Base-by-base conservation (phyloP, 108 stramenopile species). In the Skeletonema costatum region DNA sequence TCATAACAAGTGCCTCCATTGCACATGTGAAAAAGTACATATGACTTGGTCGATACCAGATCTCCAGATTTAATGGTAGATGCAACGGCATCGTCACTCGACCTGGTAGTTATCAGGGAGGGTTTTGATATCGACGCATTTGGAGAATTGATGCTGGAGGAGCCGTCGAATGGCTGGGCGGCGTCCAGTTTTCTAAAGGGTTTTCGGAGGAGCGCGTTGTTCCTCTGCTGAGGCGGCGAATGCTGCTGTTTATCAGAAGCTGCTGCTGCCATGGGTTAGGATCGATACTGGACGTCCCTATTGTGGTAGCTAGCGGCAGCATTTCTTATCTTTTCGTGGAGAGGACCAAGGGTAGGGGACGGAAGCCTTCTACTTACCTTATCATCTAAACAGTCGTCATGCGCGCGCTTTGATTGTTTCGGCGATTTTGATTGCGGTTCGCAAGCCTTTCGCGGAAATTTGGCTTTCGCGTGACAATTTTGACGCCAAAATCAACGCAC, bases 11-110 rank as follows among this genome's bases (percentile, higher is more conserved):
- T 58, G 16, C 67, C 75, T 4, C 73, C 77, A 60, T 87, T 36
- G 70, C 88, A 87, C 7, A 86, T 79, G 61, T 89, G 80, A 76
- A 91, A 91, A 11, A 87, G 17, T 21, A 91, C 84, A 72, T 85
- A 89, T 12, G 85, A 86, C 71, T 87, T 87, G 32, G 84, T 80
- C 16, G 88, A 66, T 1, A 84, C 56, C 48, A 87, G 50, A 8
- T 74, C 11, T 32, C 85, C 88, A 32, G 32, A 36, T 21, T 63
- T 29, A 8, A 70, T 70, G 59, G 80, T 73, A 11, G 46, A 63
- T 42, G 82, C 19, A 1, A 86, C 36, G 39, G 75, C 66, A 2
- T 77, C 80, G 30, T 84, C 80, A 38, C n/a, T 79, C 74, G 13
- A 77, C 59, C 13, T 79, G 19, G 39, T 86, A 66, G 14, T 68